Conservation (phyloP, 1,284 basidiomycete genomes). For the Salmacisia buchloeana region DNA sequence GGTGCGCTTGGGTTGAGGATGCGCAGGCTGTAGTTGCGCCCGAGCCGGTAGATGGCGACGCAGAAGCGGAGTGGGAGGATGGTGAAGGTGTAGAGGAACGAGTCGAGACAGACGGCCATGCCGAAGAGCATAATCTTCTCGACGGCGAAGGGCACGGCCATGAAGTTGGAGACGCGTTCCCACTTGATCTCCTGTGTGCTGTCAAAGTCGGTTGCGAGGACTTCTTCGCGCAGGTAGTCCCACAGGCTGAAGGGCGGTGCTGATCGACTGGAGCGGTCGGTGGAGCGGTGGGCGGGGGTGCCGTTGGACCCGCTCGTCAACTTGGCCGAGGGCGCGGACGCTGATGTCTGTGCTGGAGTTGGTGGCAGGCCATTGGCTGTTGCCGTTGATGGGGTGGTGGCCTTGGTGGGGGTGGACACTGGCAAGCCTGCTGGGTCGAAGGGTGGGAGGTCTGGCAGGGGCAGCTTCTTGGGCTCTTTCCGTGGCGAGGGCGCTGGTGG, state of each 20-base stretch:
- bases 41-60: slow-evolving; percentile 40
- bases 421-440: too few species aligned
- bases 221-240: slow-evolving; percentile 77
- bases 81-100: slow-evolving; percentile 96
- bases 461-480: too few species aligned
- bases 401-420: too few species aligned
- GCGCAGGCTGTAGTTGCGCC: slow-evolving; percentile 22
- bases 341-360: not conserved
- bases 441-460: too few species aligned
- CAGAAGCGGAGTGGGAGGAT: slow-evolving; percentile 78
- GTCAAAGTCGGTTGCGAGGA: slow-evolving; percentile 83
- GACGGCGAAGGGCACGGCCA: slow-evolving; percentile 83
- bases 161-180: slow-evolving; percentile 96
- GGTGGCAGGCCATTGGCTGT: not conserved
- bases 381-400: slow-evolving; percentile 1
- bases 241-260: slow-evolving; percentile 61
- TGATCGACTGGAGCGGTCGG: not conserved
- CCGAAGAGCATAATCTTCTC: slow-evolving; percentile 92
- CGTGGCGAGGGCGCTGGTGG: too few species aligned
- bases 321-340: slow-evolving; percentile 20
- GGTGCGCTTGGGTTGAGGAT: slow-evolving; percentile 14
- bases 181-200: slow-evolving; percentile 87
- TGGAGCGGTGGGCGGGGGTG: not conserved
- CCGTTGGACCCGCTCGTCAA: slow-evolving; percentile 16
- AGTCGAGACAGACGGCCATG: slow-evolving; percentile 87